Base-by-base conservation (phyloP, 2,329 filamentous ascomycete species). In the Cladophialophora exuberans region DNA sequence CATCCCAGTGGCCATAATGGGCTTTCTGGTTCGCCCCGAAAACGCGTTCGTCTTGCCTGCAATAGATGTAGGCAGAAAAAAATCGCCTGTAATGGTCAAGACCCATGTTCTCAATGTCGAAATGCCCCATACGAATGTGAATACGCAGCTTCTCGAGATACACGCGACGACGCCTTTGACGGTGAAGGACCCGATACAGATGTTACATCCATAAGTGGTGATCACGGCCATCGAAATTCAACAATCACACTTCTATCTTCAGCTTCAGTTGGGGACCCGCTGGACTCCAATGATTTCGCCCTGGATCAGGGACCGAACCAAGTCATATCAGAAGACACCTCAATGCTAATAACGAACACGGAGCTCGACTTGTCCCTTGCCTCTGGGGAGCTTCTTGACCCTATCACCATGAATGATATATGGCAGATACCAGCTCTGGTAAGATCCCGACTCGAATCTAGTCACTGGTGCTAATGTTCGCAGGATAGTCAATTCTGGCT, bases 41-140 rank as follows among this genome's bases (percentile, higher is more conserved):
- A 49, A 22, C 49, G 64, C 4, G 63, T 62, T 9, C 64, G 63
- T 44, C 61, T 60, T 11, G 64, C 64, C 9, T 66, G 64, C 39
- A 56, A 63, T 33, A 48, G 59, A 38, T 66, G 64, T 45, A 60
- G 63, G 15, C 57, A 56, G 39, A 60, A 60, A 35, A 66, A 66
- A 49, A 59, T 65, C 47, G 61, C 62, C 30, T 66, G 64, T 43
- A 59, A 64, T 36, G 64, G 63, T 6, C 53, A 57, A 28, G 59
- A 63, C 33, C 63, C 64, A n/a, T 66, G 64, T 44, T 38, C 30
- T 9, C 46, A 51, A 28, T 57, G 55, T 39, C 48, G 39, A 31
- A 41, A 49, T 3, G 35, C 35, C n/a, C 10, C 28, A 9, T 36
- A 36, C 4, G 28, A 30, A 18, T 57, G 54, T 44, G 35, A 47